These are phyloP conservation scores for Metarhizium brunneum DNA, from an alignment of 2,329 filamentous ascomycete genomes.

Conservation along the genomic window DNA sequence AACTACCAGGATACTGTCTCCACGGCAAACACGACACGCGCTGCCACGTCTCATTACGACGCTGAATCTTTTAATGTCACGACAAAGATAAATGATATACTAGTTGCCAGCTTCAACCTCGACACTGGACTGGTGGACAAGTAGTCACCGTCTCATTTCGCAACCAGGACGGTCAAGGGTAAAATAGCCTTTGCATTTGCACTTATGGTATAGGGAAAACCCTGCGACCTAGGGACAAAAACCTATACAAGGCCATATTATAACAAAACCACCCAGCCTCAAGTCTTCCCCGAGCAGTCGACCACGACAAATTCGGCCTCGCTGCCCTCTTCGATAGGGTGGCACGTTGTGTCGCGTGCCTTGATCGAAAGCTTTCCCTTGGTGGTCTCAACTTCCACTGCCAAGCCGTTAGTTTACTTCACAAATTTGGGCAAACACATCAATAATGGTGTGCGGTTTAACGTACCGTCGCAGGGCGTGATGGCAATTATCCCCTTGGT, in stretches of 20 bases:
- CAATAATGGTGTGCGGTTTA: neutral
- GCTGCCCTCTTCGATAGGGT: neutral
- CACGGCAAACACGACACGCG: too few species aligned
- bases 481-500: neutral
- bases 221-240: neutral
- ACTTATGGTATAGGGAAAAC: neutral
- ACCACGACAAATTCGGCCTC: neutral
- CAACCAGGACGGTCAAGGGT: neutral
- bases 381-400: neutral
- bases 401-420: neutral
- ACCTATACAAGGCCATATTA: neutral
- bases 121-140: too few species aligned
- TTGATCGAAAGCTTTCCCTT: fast-evolving
- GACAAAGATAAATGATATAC: too few species aligned
- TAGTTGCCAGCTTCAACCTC: too few species aligned
- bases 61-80: too few species aligned
- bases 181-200: neutral
- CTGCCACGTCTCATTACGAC: too few species aligned
- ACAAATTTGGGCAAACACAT: neutral
- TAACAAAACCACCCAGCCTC: neutral
- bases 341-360: neutral
- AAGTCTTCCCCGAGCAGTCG: neutral
- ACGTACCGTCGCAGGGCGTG: neutral
- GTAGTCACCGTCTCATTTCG: too few species aligned
- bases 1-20: too few species aligned